Evolutionary conservation across 169 alveolate genomes (phyloP).

Genomic region (Amoebophrya sp.): DNA sequence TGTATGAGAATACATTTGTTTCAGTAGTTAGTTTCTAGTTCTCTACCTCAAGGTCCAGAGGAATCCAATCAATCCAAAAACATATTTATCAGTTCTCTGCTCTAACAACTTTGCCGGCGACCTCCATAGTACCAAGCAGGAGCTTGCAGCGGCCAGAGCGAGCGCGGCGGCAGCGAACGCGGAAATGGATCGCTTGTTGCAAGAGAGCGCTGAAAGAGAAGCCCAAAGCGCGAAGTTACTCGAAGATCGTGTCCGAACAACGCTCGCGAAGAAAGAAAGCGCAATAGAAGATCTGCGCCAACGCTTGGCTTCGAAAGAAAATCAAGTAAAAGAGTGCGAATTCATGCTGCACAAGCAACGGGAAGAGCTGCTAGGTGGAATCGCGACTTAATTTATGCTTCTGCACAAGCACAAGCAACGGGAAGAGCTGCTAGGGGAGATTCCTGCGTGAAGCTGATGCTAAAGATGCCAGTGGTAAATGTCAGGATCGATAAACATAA

Average conservation of each 20-base stretch:
- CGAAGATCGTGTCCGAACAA: neutral
- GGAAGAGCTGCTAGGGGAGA: neutral
- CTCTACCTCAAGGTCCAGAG: too few species aligned
- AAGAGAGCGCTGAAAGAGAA: neutral
- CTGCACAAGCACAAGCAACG: neutral
- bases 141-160: too few species aligned
- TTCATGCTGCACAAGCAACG: neutral
- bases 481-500: too few species aligned
- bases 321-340: conserved; percentile 3
- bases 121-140: too few species aligned
- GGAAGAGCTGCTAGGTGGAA: neutral
- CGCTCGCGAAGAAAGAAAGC: neutral
- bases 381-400: neutral
- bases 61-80: too few species aligned
- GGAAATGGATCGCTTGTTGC: neutral
- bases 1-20: too few species aligned
- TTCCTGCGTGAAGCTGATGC: too few species aligned
- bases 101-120: too few species aligned
- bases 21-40: too few species aligned
- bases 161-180: too few species aligned
- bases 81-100: too few species aligned
- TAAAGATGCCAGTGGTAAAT: too few species aligned
- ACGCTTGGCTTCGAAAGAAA: neutral
- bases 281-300: neutral
- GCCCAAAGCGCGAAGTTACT: neutral